Conservation (phyloP, 768 basidiomycete genomes). For the Sutorius australiensis region DNA sequence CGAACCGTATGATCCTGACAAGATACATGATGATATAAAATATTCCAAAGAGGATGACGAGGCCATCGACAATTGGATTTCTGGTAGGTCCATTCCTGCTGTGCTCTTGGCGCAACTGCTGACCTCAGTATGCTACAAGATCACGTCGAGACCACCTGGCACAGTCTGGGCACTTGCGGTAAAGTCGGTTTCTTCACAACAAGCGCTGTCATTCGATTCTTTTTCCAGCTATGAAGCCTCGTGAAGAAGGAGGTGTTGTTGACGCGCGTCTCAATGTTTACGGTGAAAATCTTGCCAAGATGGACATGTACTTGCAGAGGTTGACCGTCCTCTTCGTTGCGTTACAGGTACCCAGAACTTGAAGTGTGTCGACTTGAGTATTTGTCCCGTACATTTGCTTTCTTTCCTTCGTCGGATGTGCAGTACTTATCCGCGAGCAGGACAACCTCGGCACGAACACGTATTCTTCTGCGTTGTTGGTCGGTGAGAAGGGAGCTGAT, state of each 20-base stretch:
- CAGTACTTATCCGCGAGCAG: constrained; percentile 28
- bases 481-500: constrained; percentile 66
- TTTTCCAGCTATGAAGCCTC: constrained; percentile 54
- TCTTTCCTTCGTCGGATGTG: neutral
- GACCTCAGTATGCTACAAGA: constrained; percentile 22
- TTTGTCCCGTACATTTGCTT: constrained; percentile 56
- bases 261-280: constrained; percentile 61
- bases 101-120: neutral
- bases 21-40: constrained; percentile 61
- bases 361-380: constrained; percentile 65
- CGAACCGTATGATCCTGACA: constrained; percentile 48
- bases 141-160: constrained; percentile 78
- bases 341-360: constrained; percentile 53
- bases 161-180: constrained; percentile 53
- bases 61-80: constrained; percentile 69
- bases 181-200: neutral
- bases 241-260: constrained; percentile 62
- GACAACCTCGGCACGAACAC: constrained; percentile 73
- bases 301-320: constrained; percentile 7
- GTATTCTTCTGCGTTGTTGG: constrained; percentile 64
- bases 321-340: neutral
- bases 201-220: neutral
- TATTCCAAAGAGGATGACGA: constrained; percentile 66
- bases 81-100: constrained; percentile 24
- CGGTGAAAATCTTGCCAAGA: constrained; percentile 22